Base-by-base conservation (phyloP, 805 yeast species). In the Pichia phayaonensis region DNA sequence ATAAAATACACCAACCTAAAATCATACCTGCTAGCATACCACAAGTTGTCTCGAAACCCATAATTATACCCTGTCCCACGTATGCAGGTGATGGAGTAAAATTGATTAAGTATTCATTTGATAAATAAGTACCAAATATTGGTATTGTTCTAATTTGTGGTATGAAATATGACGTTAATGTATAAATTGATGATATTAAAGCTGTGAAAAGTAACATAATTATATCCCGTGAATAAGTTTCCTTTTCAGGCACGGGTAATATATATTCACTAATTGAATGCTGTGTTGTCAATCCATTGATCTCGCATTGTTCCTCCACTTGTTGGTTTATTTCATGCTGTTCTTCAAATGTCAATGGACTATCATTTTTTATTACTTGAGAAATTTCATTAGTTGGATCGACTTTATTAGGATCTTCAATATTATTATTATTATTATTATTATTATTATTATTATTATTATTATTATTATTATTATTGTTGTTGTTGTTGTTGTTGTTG, bases 11-110 rank as follows among this genome's bases (percentile, higher is more conserved):
- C 99, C 99, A 92, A 0, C 99, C 99, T 5, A 90, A 61, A 1
- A 92, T 55, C 22, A 95, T 82, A 2, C 99, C 99, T 57, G 89
- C 76, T 41, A 92, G 68, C 99, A 92, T 92, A 55, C 90, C 86
- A 11, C 88, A 75, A 0, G 90, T 95, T 0, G 98, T 90, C 1
- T 90, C 87, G 8, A 90, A 70, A 0, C 99, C 99, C 99, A 92
- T 92, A 51, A 92, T 92, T 40, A 94, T 89, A 4, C 99, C 99
- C 67, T 92, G 99, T 2, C 99, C 99, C 36, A 94, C 77, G 63
- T 92, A 92, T 0, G 98, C 98, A 0, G 99, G 99, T 0, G 97
- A 89, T 0, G 97, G 97, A 64, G 94, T 96, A 53, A 94, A 77
- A 52, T 85, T 83, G 94, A 97, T 87, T 44, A 86, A 73, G 66